A percentile compares a stretch with the other conserved stretches of the same genome.
These are phyloP conservation scores for Sequoiadendron giganteum DNA, from an alignment of 75 land plant species.

Conservation along the genomic window DNA sequence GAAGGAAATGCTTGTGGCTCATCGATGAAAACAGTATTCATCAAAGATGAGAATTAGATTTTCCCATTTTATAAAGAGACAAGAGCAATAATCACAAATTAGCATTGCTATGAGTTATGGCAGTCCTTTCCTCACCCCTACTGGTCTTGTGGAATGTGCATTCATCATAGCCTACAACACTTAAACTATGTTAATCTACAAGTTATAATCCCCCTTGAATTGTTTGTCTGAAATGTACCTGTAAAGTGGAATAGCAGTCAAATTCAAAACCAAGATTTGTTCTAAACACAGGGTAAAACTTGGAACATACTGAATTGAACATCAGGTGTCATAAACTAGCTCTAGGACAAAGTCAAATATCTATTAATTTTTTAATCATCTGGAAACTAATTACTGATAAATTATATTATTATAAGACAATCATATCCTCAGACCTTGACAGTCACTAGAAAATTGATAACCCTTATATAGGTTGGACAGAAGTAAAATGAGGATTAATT, in stretches of 20 bases:
- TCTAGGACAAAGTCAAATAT: background rate
- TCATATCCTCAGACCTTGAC: background rate
- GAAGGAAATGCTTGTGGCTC: too few relatives aligned
- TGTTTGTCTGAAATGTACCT: background rate
- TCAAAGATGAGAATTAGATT: too few relatives aligned
- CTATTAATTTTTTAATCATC: background rate
- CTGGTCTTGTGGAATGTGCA: background rate
- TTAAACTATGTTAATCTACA: background rate
- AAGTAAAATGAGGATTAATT: background rate
- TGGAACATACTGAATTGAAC: background rate
- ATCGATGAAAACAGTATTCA: too few relatives aligned
- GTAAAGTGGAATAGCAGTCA: background rate
- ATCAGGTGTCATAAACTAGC: background rate
- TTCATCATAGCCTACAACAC: background rate
- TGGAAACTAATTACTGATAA: background rate
- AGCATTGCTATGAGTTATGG: background rate
- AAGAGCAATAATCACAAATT: too few relatives aligned
- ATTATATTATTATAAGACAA: background rate
- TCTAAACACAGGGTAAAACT: background rate
- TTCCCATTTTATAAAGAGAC: too few relatives aligned
- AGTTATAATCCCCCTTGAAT: background rate
- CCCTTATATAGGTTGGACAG: background rate
- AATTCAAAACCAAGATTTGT: background rate
- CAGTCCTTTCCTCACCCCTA: background rate
- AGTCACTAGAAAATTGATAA: background rate